A percentile compares a stretch with the other conserved stretches of the same genome.
These are phyloP conservation scores for Citrus inodora DNA, from an alignment of 345 rosid genomes.

Conservation along the genomic window DNA sequence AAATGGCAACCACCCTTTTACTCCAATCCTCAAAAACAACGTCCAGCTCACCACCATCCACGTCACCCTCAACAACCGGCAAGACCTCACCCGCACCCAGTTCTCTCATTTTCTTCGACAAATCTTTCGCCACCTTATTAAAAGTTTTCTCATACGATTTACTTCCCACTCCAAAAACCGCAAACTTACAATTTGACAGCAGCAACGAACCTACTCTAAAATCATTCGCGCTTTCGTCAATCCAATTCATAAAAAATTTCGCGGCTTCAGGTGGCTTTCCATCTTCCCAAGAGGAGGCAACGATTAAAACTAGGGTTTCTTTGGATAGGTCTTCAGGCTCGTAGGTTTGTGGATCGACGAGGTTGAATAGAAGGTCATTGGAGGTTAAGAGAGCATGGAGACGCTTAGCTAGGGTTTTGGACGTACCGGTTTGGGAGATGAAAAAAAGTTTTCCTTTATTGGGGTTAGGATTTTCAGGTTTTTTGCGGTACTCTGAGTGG, in stretches of 20 bases:
- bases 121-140: constrained; percentile 73
- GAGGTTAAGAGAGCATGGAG: constrained; percentile 38
- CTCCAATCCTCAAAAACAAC: constrained; percentile 66
- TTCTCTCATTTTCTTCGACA: constrained; percentile 56
- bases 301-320: constrained; percentile 53
- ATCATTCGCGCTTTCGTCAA: constrained; percentile 79
- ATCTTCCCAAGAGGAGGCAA: constrained; percentile 91
- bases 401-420: constrained; percentile 61
- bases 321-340: constrained; percentile 90
- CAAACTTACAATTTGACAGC: constrained; percentile 61
- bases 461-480: constrained; percentile 28
- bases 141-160: constrained; percentile 59
- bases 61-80: constrained; percentile 67
- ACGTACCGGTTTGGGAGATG: constrained; percentile 80
- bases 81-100: constrained; percentile 75
- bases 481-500: constrained; percentile 25
- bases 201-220: constrained; percentile 82
- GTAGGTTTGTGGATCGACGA: constrained; percentile 68
- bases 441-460: constrained; percentile 63
- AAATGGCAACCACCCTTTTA: constrained; percentile 39
- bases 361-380: constrained; percentile 52
- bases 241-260: constrained; percentile 66
- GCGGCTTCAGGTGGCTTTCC: constrained; percentile 72
- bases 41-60: constrained; percentile 66
- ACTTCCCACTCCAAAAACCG: constrained; percentile 92